Base-by-base conservation (phyloP, 2,329 filamentous ascomycete genomes). In the Trichoderma sp. region DNA sequence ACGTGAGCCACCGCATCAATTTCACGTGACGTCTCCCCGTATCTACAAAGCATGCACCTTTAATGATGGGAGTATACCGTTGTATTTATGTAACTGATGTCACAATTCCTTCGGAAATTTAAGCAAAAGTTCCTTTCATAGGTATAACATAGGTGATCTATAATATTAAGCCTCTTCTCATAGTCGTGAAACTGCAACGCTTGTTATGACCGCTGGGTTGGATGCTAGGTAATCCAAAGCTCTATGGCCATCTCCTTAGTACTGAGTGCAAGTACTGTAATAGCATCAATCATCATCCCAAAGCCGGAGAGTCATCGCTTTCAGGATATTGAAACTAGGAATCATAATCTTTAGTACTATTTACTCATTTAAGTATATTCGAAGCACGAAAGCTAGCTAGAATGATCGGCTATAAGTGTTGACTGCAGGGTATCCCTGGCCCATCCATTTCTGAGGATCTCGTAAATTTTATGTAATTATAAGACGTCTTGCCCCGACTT, bases 301-400 rank as follows among this genome's bases (percentile, higher is more conserved):
- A 45, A 45, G 4, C 18, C 0, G 18, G 41, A n/a, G 3, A n/a
- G 0, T 9, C 16, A 45, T n/a, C 16, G 7, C 9, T 45, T 45
- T 1, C 1, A n/a, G 16, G 0, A n/a, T 45, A 2, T 7, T n/a
- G 1, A 45, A 45, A 45, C 41, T 45, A 2, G 4, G 1, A n/a
- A 4, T 3, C 18, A 2, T 45, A 45, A 2, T n/a, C 1, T 9
- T 41, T 45, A 45, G 1, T n/a, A n/a, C 16, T 9, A n/a, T 7
- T 4, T 45, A 45, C 16, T n/a, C 16, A 45, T 45, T 45, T 45
- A n/a, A 45, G 41, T 45, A 45, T 45, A 45, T 45, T 45, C 7
- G 41, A n/a, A n/a, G 3, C 41, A 9, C 3, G 0, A 8, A 45
- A 9, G 7, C 9, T n/a, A 9, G 41, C 7, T 2, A 9, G 41